Conservation (phyloP, 805 yeast genomes). For the Ogataea henricii region DNA sequence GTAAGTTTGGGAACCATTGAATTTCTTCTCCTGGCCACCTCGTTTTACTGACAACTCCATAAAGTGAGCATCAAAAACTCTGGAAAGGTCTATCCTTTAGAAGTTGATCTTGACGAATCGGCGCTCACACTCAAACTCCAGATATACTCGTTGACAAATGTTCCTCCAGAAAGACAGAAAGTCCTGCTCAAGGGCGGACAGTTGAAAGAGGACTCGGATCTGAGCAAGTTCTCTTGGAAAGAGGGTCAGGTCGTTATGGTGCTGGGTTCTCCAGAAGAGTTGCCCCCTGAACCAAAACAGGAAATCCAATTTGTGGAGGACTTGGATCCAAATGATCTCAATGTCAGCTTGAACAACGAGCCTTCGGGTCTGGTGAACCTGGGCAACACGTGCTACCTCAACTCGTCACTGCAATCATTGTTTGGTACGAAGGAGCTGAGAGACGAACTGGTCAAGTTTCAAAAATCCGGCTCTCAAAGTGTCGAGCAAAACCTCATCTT, state of each 20-base stretch:
- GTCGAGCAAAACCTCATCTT: slow-evolving; percentile 31
- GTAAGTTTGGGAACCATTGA: not conserved
- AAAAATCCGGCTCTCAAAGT: slow-evolving; percentile 22
- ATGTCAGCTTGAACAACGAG: slow-evolving; percentile 31
- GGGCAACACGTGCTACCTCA: slow-evolving; percentile 80
- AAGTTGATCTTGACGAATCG: slow-evolving; percentile 52
- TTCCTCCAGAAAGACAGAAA: slow-evolving; percentile 90
- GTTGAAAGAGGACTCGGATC: slow-evolving; percentile 62
- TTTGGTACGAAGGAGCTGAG: slow-evolving; percentile 47
- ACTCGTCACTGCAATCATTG: slow-evolving; percentile 65
- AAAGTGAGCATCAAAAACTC: slow-evolving; percentile 60
- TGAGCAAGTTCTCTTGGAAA: slow-evolving; percentile 57
- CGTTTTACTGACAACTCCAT: not conserved
- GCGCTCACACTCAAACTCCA: slow-evolving; percentile 68
- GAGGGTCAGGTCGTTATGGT: slow-evolving; percentile 77
- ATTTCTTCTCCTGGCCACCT: no score
- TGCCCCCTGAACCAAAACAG: slow-evolving; percentile 48
- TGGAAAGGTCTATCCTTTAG: slow-evolving; percentile 64
- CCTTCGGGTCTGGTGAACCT: slow-evolving; percentile 71
- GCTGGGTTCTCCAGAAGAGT: slow-evolving; percentile 78
- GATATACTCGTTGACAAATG: slow-evolving; percentile 71
- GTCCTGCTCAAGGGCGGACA: slow-evolving; percentile 89
- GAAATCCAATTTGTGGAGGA: slow-evolving; percentile 70
- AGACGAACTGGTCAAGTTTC: slow-evolving; percentile 31
- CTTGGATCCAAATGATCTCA: slow-evolving; percentile 34